Evolutionary conservation across 139 green algal species (phyloP).

Genomic region (Spirogloea muscicola): DNA sequence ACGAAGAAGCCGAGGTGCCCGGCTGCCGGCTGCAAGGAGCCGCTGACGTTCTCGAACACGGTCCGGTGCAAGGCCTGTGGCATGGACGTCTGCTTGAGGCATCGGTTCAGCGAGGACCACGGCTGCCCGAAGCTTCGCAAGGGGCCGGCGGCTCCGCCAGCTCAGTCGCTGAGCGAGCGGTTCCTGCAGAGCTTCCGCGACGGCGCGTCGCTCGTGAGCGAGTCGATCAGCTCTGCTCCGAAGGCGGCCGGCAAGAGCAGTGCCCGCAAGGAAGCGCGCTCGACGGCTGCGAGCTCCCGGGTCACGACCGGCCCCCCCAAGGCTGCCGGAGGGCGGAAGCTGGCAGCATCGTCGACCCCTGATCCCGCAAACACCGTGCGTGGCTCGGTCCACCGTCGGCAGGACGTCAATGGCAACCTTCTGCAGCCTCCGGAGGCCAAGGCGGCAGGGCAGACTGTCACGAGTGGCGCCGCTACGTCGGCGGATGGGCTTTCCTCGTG

Average conservation of each 20-base stretch:
- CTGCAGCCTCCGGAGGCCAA: too few relatives aligned
- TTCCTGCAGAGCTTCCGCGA: not conserved
- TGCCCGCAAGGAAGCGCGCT: not conserved
- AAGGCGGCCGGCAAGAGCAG: not conserved
- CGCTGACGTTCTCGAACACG: conserved; percentile 41
- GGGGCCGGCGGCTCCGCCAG: not conserved
- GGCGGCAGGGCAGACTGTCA: too few relatives aligned
- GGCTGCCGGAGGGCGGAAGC: too few relatives aligned
- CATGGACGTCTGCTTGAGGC: conserved; percentile 32
- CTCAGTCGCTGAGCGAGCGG: not conserved
- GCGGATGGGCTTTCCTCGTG: too few relatives aligned
- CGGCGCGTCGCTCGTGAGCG: not conserved
- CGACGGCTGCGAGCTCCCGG: too few relatives aligned
- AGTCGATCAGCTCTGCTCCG: not conserved
- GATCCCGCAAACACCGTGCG: not conserved
- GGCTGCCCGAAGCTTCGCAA: conserved; percentile 7
- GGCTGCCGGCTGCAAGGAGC: conserved; percentile 38
- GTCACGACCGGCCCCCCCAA: too few relatives aligned
- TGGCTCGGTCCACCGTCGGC: not conserved
- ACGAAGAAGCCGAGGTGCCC: conserved; percentile 39
- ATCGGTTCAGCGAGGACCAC: conserved; percentile 42
- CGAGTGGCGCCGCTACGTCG: too few relatives aligned
- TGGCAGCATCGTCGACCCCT: not conserved
- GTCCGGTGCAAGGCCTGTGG: conserved; percentile 32
- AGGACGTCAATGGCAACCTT: too few relatives aligned